Conservation (phyloP, 164 flowering plant genomes). For the Vitis rotundifolia region DNA sequence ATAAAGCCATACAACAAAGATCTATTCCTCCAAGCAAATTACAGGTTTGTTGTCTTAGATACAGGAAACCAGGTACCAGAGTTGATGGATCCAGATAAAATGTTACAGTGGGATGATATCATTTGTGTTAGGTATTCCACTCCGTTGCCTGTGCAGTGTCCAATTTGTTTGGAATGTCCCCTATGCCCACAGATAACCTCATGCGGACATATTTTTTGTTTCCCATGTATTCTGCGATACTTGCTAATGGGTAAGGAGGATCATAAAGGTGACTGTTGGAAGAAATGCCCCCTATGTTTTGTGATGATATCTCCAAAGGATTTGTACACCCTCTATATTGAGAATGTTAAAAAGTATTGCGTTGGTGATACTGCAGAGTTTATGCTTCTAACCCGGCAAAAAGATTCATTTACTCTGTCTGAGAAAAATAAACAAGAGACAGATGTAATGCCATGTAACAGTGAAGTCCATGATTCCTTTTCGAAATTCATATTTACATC, state of each 20-base stretch:
- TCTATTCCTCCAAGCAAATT: slow-evolving; percentile 92
- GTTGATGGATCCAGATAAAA: slow-evolving; percentile 80
- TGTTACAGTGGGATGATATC: slow-evolving; percentile 89
- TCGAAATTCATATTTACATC: slow-evolving; percentile 79
- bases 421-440: slow-evolving; percentile 39
- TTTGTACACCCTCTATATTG: slow-evolving; percentile 74
- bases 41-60: slow-evolving; percentile 83
- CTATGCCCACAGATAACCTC: slow-evolving; percentile 97
- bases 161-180: slow-evolving; percentile 91
- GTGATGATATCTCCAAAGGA: slow-evolving; percentile 81
- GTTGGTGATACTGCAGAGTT: slow-evolving; percentile 75
- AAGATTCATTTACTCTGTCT: slow-evolving; percentile 60
- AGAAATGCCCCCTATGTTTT: slow-evolving; percentile 93
- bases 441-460: slow-evolving; percentile 7
- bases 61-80: slow-evolving; percentile 54
- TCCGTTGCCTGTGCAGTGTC: slow-evolving; percentile 77
- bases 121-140: slow-evolving; percentile 79
- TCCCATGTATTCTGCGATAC: slow-evolving; percentile 86
- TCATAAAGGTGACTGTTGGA: slow-evolving; percentile 68
- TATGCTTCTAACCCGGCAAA: slow-evolving; percentile 70
- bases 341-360: slow-evolving; percentile 57
- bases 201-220: slow-evolving; percentile 96
- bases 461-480: slow-evolving; percentile 45
- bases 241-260: slow-evolving; percentile 73
- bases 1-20: slow-evolving; percentile 88